Evolutionary conservation across 371 early-diverging fungal genomes (phyloP), one percentile per base, ranked within the genome.

Genomic region (Haplosporangium sp.): DNA sequence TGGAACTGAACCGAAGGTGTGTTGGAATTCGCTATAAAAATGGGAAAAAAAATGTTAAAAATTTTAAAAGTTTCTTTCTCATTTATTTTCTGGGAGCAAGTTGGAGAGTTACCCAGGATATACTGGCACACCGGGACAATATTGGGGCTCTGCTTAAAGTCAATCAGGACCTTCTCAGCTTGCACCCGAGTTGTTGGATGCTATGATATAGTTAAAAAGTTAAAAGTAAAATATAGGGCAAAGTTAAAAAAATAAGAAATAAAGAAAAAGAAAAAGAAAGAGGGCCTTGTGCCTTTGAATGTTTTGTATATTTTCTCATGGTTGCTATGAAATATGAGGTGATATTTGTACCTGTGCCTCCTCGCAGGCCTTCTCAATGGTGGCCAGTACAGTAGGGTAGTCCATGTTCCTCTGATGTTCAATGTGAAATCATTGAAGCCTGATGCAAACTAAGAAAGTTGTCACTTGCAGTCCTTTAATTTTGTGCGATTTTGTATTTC

Each of bases 341-440:
- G n/a, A n/a, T n/a, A n/a, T 55, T 59, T n/a, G 20, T 85, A 91
- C 92, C 85, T 89, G 89, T 61, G 91, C 85, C 72, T 91, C 91
- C 19, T 84, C 83, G 73, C 92, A 92, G 11, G 91, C 90, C 76
- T 91, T 90, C 75, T 91, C 91, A 67, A 90, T 89, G 62, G 89
- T 88, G 63, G 61, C 71, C 69, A 81, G 64, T 34, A 71, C 76
- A 56, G 70, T 59, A 38, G 72, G 67, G 63, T 72, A 76, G 67
- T 84, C 85, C 85, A 84, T 84, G 71, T 39, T 74, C 67, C 56
- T 65, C 67, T 65, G 66, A 63, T 64, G 57, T 59, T 52, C 48
- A 60, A 50, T 67, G 67, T 38, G 40, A 39, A 35, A 47, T 27
- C 27, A 50, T 56, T 6, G 35, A n/a, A 27, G 10, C 27, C 47